phyloP scores from a whole-genome alignment of 2,329 filamentous ascomycete species.

The Paraconiothyrium sp. region DNA sequence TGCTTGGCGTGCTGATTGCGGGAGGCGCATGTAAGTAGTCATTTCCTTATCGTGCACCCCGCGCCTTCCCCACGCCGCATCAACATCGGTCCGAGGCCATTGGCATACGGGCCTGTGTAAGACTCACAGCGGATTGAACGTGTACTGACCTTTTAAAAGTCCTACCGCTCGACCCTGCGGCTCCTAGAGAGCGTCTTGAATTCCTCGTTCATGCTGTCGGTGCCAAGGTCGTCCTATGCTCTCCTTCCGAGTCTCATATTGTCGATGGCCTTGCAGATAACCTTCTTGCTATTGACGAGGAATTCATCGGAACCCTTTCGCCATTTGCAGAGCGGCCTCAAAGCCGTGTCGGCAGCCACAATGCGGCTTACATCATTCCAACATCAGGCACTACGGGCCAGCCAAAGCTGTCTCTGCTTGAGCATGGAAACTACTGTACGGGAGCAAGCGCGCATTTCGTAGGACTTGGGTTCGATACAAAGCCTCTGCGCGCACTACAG shows the following conservation, averaged over 20 bases:
- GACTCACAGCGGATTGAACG: not conserved
- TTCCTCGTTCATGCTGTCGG: constrained; percentile 25
- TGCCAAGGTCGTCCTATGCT: constrained; percentile 29
- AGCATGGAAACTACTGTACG: constrained; percentile 34
- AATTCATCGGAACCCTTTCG: constrained; percentile 21
- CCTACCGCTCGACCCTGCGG: constrained; percentile 32
- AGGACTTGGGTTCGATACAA: constrained; percentile 25
- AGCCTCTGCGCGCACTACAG: constrained; percentile 27
- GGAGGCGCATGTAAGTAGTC: constrained; percentile 40
- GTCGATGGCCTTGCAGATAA: constrained; percentile 20
- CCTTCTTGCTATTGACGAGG: constrained; percentile 23
- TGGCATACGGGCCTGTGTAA: not conserved
- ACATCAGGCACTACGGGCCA: constrained; percentile 36
- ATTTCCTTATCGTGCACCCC: constrained; percentile 8
- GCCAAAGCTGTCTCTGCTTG: constrained; percentile 34
- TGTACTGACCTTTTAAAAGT: constrained; percentile 23
- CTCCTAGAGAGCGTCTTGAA: constrained; percentile 30
- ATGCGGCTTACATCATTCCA: constrained; percentile 37
- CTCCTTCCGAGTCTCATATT: constrained; percentile 12
- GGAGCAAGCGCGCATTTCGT: constrained; percentile 27
- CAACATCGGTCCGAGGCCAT: not conserved
- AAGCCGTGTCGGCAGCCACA: constrained; percentile 22
- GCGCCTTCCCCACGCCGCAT: not conserved
- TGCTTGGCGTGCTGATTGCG: constrained; percentile 43
- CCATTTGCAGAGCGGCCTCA: constrained; percentile 13